These are phyloP conservation scores for Calonectria naviculata DNA, from an alignment of 2,329 filamentous ascomycete species.

Conservation along the genomic window DNA sequence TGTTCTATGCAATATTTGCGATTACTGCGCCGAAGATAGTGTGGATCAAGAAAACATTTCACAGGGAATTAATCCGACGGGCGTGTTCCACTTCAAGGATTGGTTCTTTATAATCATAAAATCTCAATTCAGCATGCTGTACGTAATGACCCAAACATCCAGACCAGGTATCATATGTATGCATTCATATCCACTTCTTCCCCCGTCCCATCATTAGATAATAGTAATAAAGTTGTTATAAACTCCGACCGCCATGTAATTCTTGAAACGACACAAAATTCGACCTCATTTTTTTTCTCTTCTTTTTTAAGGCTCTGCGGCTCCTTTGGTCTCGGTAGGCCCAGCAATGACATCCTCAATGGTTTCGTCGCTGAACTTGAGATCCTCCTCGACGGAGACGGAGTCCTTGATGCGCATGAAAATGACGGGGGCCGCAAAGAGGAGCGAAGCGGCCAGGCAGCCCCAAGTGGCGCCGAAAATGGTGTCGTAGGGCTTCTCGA, in stretches of 20 bases:
- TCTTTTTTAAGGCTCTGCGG: conserved; percentile 32
- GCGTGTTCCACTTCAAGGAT: not conserved
- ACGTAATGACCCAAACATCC: not conserved
- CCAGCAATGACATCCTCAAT: conserved; percentile 70
- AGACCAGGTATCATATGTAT: conserved; percentile 15
- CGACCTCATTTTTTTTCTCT: no score
- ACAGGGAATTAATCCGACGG: not conserved
- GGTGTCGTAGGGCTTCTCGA: conserved; percentile 67
- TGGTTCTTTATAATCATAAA: not conserved
- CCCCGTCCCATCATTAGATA: conserved; percentile 5
- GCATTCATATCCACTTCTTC: not conserved
- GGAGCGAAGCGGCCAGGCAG: conserved; percentile 75
- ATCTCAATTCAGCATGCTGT: conserved; percentile 3
- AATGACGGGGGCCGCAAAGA: conserved; percentile 83
- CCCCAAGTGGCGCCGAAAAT: conserved; percentile 80
- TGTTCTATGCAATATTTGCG: no score
- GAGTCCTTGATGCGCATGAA: conserved; percentile 82
- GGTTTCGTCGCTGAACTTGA: conserved; percentile 88
- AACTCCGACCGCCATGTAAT: not conserved
- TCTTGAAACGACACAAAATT: not conserved
- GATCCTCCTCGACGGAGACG: conserved; percentile 80
- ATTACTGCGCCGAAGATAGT: no score
- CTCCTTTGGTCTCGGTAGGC: conserved; percentile 26
- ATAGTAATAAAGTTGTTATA: not conserved
- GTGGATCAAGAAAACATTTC: no score